phyloP scores from a whole-genome alignment of 139 green algal species.

The Auxenochlorella pyrenoidosa region DNA sequence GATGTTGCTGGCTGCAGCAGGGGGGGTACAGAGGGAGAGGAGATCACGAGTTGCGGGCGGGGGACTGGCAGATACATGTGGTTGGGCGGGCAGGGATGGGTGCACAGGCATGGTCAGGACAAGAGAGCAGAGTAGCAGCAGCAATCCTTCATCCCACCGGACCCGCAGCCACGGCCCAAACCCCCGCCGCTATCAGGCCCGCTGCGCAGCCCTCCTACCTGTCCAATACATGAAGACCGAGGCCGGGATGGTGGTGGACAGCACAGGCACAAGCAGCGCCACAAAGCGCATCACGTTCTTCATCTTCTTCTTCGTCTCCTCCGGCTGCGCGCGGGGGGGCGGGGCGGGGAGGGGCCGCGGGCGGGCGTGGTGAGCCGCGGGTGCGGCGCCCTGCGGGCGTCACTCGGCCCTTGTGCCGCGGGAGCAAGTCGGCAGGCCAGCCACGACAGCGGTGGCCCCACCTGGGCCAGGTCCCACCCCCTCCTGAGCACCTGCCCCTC shows the following conservation, averaged over 20 bases:
- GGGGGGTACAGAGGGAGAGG: neutral
- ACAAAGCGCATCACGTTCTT: conserved; percentile 75
- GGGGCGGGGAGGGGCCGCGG: neutral
- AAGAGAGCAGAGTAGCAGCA: no score
- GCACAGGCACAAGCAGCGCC: conserved; percentile 73
- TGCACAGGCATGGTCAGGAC: no score
- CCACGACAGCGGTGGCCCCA: no score
- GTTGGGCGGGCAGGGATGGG: no score
- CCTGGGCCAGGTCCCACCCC: neutral
- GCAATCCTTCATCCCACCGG: no score
- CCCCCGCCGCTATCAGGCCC: no score
- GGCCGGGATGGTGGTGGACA: conserved; percentile 67
- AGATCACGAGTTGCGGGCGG: neutral
- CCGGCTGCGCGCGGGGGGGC: conserved; percentile 13
- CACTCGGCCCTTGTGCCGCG: no score
- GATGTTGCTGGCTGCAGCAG: conserved; percentile 22
- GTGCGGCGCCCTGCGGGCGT: no score
- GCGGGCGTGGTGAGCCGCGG: neutral
- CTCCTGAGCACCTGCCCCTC: conserved; percentile 47
- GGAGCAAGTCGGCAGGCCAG: no score
- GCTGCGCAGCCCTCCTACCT: no score
- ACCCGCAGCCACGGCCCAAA: no score
- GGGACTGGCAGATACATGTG: no score
- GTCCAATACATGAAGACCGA: conserved; percentile 74
- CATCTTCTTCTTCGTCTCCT: conserved; percentile 54